Evolutionary conservation across 2,329 filamentous ascomycete genomes (phyloP).

Genomic region (Pseudogymnoascus sp.): DNA sequence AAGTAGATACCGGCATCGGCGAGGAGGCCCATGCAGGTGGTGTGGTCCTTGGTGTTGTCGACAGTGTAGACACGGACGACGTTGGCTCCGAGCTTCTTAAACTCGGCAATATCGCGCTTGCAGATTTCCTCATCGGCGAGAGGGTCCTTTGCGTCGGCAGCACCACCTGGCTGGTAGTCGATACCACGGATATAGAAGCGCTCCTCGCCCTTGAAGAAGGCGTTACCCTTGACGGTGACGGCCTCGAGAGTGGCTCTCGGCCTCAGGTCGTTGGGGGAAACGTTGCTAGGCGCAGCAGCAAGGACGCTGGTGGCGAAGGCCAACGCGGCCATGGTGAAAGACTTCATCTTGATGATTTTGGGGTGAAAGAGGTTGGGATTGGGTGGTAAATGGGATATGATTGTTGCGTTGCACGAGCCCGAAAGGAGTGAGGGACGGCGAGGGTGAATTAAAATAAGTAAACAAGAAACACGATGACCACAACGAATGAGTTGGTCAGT

Average conservation of each 20-base stretch:
- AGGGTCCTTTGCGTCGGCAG: constrained; percentile 62
- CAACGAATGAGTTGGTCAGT: constrained; percentile 4
- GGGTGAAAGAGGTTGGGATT: background rate
- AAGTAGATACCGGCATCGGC: constrained; percentile 88
- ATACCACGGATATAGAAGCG: constrained; percentile 84
- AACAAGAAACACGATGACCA: background rate
- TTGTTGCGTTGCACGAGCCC: background rate
- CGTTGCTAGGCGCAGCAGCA: background rate
- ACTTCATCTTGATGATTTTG: constrained; percentile 3
- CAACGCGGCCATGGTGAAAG: background rate
- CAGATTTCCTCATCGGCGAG: constrained; percentile 64
- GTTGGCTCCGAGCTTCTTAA: constrained; percentile 76
- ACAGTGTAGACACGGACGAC: constrained; percentile 93
- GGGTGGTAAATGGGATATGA: background rate
- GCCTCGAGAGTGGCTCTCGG: background rate
- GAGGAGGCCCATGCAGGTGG: constrained; percentile 74
- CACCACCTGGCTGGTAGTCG: constrained; percentile 78
- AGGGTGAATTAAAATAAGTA: constrained; percentile 7
- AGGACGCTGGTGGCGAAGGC: background rate
- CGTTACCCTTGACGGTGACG: constrained; percentile 1
- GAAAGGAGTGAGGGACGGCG: constrained; percentile 3
- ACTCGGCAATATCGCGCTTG: constrained; percentile 75
- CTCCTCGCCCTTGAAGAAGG: background rate
- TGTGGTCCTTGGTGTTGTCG: constrained; percentile 72
- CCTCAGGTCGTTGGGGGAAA: background rate